These are phyloP conservation scores for Pythium plurisporium DNA, from an alignment of 352 stramenopile species.

Conservation along the genomic window DNA sequence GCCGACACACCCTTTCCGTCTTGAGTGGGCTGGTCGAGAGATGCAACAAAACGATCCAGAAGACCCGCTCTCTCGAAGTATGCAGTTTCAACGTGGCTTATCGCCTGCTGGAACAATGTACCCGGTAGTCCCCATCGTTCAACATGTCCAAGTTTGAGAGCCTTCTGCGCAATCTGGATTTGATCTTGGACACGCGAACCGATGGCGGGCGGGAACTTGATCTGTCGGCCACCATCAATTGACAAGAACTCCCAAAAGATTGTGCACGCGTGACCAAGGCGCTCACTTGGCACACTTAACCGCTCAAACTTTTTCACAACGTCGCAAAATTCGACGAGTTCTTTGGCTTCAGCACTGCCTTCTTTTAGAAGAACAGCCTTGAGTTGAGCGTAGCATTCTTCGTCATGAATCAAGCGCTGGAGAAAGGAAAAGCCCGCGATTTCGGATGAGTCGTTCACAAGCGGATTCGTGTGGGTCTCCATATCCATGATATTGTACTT, in stretches of 20 bases:
- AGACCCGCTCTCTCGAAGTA: slow-evolving; percentile 69
- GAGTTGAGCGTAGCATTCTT: slow-evolving; percentile 83
- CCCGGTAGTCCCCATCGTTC: slow-evolving; percentile 28
- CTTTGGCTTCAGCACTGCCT: slow-evolving; percentile 40
- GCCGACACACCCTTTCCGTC: slow-evolving; percentile 21
- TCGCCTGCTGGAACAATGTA: slow-evolving; percentile 66
- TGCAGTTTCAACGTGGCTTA: slow-evolving; percentile 58
- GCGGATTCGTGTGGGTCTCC: slow-evolving; percentile 27
- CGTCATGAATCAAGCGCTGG: slow-evolving; percentile 84
- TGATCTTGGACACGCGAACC: slow-evolving; percentile 49
- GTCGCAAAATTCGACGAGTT: slow-evolving; percentile 78
- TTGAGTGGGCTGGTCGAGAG: slow-evolving; percentile 44
- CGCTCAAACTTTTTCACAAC: slow-evolving; percentile 82
- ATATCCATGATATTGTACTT: slow-evolving; percentile 38
- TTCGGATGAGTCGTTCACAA: slow-evolving; percentile 62
- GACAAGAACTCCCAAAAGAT: slow-evolving; percentile 86
- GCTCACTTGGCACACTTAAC: slow-evolving; percentile 56
- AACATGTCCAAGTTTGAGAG: slow-evolving; percentile 18
- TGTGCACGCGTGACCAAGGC: slow-evolving; percentile 64
- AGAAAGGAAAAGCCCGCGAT: slow-evolving; percentile 77
- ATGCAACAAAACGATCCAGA: slow-evolving; percentile 75
- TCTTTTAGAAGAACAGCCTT: slow-evolving; percentile 74
- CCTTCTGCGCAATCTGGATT: slow-evolving; percentile 58
- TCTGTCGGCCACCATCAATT: slow-evolving; percentile 43
- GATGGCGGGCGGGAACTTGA: slow-evolving; percentile 61